A percentile compares a stretch with the other conserved stretches of the same genome.
phyloP scores from a whole-genome alignment of 1,284 basidiomycete species.

The Irpex sp. region DNA sequence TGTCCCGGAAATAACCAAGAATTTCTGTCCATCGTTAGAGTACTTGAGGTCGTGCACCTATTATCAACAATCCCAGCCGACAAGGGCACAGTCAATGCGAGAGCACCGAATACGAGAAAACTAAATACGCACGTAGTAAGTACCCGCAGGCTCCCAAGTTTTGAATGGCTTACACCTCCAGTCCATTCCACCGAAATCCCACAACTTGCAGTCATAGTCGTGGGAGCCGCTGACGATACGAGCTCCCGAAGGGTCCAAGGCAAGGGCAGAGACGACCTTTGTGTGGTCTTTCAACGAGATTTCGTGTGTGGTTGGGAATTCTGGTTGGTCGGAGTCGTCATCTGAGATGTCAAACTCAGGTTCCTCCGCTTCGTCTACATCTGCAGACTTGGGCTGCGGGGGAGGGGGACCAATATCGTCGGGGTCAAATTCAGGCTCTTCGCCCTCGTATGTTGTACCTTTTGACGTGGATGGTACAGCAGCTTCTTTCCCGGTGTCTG shows the following conservation, averaged over 20 bases:
- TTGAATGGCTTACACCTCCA: conserved; percentile 88
- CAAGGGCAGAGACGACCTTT: conserved; percentile 91
- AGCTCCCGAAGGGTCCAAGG: conserved; percentile 91
- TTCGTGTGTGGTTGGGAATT: conserved; percentile 86
- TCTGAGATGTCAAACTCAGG: conserved; percentile 62
- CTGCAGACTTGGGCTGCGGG: conserved; percentile 8
- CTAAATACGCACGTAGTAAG: conserved; percentile 74
- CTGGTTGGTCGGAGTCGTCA: conserved; percentile 41
- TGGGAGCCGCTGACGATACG: conserved; percentile 89
- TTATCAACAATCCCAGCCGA: conserved; percentile 9
- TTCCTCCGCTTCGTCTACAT: conserved; percentile 28
- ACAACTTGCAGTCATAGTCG: conserved; percentile 96
- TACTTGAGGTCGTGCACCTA: conserved; percentile 89
- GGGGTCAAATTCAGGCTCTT: conserved; percentile 31
- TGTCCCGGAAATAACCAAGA: conserved; percentile 87
- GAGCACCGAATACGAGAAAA: background rate
- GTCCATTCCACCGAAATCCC: conserved; percentile 99
- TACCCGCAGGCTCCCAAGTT: conserved; percentile 90
- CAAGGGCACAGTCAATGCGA: conserved; percentile 9
- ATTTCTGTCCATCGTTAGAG: conserved; percentile 80
- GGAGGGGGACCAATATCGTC: conserved; percentile 31
- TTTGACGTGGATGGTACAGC: background rate
- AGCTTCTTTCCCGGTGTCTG: background rate
- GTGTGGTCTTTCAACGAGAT: conserved; percentile 89
- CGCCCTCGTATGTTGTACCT: background rate